Evolutionary conservation across 169 alveolate genomes (phyloP).

Genomic region (Eimeria acervulina): DNA sequence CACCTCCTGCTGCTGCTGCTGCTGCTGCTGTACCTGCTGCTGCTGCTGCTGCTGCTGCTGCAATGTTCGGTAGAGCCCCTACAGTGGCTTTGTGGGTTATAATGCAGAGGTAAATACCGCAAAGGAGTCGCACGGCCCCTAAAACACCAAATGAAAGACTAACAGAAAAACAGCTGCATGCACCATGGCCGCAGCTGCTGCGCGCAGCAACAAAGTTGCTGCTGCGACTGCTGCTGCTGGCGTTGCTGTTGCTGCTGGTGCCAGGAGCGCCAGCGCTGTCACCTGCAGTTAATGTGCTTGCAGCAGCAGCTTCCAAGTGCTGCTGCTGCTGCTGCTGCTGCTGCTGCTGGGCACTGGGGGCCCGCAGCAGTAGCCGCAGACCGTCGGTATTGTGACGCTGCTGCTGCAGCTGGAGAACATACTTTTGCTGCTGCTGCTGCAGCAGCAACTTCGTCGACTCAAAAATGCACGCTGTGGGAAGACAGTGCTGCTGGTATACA

Average conservation of each 20-base stretch:
- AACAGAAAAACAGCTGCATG: constrained; percentile 51
- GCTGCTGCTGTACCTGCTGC: constrained; percentile 39
- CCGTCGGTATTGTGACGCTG: constrained; percentile 55
- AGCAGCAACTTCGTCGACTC: constrained; percentile 39
- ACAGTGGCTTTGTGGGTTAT: neutral
- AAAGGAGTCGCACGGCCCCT: constrained; percentile 31
- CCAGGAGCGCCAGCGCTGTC: neutral
- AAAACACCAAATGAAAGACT: neutral
- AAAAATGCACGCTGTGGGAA: neutral
- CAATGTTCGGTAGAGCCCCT: constrained; percentile 41
- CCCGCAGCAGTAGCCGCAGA: constrained; percentile 52
- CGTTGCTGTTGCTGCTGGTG: neutral
- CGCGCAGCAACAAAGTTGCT: neutral
- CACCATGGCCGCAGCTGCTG: constrained; percentile 4
- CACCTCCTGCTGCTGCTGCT: constrained; percentile 15
- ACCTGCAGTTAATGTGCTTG: too few species aligned
- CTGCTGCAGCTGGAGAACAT: constrained; percentile 23
- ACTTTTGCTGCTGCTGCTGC: constrained; percentile 63
- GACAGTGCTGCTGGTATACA: constrained; percentile 43
- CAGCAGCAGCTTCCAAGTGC: constrained; percentile 1
- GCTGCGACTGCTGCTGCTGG: constrained; percentile 51
- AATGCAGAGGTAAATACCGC: constrained; percentile 17
- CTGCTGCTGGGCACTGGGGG: constrained; percentile 43
- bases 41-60: constrained; percentile 9
- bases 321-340: constrained; percentile 66